Evolutionary conservation across 2,329 filamentous ascomycete genomes (phyloP).

Genomic region (Dendryphion nanum): DNA sequence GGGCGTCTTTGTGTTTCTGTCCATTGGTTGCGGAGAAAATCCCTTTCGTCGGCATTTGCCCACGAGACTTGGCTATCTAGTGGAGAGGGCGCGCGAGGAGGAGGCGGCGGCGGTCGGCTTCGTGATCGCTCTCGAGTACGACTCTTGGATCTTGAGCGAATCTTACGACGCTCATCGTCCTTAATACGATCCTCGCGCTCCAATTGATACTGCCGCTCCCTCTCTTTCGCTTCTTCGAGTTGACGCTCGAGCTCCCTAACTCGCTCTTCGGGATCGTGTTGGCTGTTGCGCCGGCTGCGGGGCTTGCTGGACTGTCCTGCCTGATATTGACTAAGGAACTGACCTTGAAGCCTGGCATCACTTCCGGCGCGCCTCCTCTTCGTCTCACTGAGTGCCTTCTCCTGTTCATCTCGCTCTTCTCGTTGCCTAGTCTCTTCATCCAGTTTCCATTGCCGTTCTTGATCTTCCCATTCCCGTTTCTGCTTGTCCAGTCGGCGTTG

Average conservation of each 20-base stretch:
- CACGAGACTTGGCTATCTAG: slow-evolving; percentile 59
- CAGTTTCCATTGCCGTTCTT: slow-evolving; percentile 72
- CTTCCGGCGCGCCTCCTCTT: slow-evolving; percentile 59
- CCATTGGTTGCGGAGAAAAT: slow-evolving; percentile 61
- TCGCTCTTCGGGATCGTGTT: slow-evolving; percentile 52
- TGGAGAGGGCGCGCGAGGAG: slow-evolving; percentile 40
- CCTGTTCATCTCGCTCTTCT: slow-evolving; percentile 73
- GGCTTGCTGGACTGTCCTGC: slow-evolving; percentile 57
- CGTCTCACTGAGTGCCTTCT: slow-evolving; percentile 65
- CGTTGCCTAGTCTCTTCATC: slow-evolving; percentile 69
- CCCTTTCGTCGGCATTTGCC: slow-evolving; percentile 64
- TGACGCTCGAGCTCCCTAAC: slow-evolving; percentile 78
- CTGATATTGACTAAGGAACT: slow-evolving; percentile 85
- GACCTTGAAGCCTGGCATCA: slow-evolving; percentile 71
- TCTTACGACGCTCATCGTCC: slow-evolving; percentile 34
- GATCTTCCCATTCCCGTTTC: slow-evolving; percentile 73
- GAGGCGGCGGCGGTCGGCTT: slow-evolving; percentile 32
- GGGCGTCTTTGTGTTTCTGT: slow-evolving; percentile 39
- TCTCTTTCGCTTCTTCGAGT: slow-evolving; percentile 65
- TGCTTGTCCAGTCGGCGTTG: slow-evolving; percentile 63
- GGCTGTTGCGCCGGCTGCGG: slow-evolving; percentile 38
- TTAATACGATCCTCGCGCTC: slow-evolving; percentile 56
- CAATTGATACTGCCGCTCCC: slow-evolving; percentile 63
- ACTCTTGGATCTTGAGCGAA: slow-evolving; percentile 38
- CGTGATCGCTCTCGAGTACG: slow-evolving; percentile 34